Base-by-base conservation (phyloP, 129 eudicot genomes). In the Silybum marianum region DNA sequence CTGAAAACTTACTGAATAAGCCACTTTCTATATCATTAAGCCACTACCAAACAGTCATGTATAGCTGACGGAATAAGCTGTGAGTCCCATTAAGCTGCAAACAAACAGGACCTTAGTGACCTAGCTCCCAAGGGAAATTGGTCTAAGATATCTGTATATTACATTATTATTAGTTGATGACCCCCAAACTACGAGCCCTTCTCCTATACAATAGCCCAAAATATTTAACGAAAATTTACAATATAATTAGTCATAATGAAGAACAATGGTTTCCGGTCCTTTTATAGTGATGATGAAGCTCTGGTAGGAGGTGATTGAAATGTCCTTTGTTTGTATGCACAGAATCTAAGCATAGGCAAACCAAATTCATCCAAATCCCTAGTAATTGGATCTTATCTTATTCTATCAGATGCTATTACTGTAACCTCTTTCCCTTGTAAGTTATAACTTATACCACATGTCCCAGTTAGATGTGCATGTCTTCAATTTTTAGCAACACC, bases 281-380 rank as follows among this genome's bases (percentile, higher is more conserved):
- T 51, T 51, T 14, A 14, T 51, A 16, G 62, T 6, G 19, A 51
- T 14, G 62, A 51, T 54, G 74, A 18, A 78, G 42, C 40, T 78
- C 74, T 68, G 16, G 23, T 78, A 78, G 75, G 44, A 66, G 16
- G 69, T 16, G 42, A 39, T 66, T 54, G 63, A 4, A 54, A 23
- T 7, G 18, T 54, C 8, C 65, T 58, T 60, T 70, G 22, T 77
- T 4, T 77, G 44, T 9, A 78, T 78, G 82, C 69, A 12, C 76
- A 78, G 39, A 69, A 44, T 69, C 16, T 78, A 26, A 78, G 68
- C 30, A 68, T 69, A 78, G 18, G 22, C 67, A 44, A 44, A 48
- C 44, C 30, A 25, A 68, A 28, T 69, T 46, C 66, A 18, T 78
- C 76, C 51, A 68, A 78, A 78, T 42, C 82, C 68, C 75, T 25